Percentiles rank a stretch among this genome's conserved stretches.
phyloP scores from a whole-genome alignment of 2,329 filamentous ascomycete species.

The Calycina marina region DNA sequence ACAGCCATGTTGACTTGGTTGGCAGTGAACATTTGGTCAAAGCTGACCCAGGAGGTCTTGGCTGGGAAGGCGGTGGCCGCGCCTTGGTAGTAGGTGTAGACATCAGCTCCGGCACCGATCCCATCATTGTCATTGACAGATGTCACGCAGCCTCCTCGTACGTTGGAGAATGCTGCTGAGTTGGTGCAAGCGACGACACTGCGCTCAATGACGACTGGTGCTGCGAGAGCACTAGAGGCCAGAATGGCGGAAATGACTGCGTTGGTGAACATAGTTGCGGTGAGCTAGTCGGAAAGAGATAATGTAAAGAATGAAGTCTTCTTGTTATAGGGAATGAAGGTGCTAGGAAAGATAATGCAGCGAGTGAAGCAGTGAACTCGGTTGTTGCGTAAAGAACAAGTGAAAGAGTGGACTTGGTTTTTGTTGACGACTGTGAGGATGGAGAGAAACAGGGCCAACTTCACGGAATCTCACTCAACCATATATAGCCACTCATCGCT shows the following conservation, averaged over 20 bases:
- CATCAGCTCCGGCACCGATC: slow-evolving; percentile 12
- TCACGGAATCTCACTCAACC: too few relatives aligned
- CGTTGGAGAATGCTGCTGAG: not conserved
- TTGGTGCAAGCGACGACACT: not conserved
- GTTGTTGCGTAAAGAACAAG: too few relatives aligned
- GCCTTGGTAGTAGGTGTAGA: slow-evolving; percentile 21
- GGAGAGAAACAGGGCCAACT: too few relatives aligned
- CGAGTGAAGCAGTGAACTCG: not conserved
- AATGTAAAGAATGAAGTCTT: not conserved
- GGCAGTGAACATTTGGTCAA: slow-evolving; percentile 16
- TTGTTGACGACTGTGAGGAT: too few relatives aligned
- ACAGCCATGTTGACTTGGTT: not conserved
- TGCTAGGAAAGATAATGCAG: not conserved
- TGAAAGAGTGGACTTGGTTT: not conserved
- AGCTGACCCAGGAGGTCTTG: slow-evolving; percentile 15
- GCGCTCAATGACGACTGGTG: not conserved
- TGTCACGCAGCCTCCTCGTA: not conserved
- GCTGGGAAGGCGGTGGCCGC: slow-evolving; percentile 15
- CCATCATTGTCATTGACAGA: not conserved
- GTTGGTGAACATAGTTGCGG: not conserved
- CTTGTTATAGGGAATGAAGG: not conserved
- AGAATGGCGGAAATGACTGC: not conserved
- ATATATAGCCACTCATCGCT: too few relatives aligned
- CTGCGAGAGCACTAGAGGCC: not conserved
- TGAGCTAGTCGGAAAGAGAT: not conserved